Evolutionary conservation across 352 stramenopile species (phyloP), one percentile per base, ranked within the genome.

Genomic region (Phytophthora europaea): DNA sequence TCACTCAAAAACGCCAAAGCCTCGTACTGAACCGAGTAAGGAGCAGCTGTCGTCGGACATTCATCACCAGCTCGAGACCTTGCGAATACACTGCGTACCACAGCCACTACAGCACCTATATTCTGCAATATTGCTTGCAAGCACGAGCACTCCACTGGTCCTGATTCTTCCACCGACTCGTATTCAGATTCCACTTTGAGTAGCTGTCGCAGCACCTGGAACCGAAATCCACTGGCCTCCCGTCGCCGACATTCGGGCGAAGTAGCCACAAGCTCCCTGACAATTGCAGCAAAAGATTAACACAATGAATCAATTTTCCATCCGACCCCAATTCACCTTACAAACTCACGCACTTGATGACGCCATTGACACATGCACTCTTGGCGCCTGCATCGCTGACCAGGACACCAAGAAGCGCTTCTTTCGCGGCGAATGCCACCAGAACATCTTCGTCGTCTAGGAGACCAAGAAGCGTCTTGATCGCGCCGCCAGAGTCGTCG

Each of bases 121-220:
- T 76, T 60, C 2, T 62, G 20, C 18, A 81, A 2, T 23, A 83
- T 2, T 22, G 31, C 48, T 1, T 79, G 23, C 23, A 77, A 26
- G 55, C 73, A 77, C 23, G 56, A 40, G 50, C 55, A 22, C 23
- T 64, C 45, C 9, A 36, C 48, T 20, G 45, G 33, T 31, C n/a
- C 31, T 54, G 57, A 38, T 28, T 34, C 7, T 5, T 70, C 34
- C 28, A 6, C 43, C n/a, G 13, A 58, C 26, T 59, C 33, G 33
- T 51, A 26, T 22, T 6, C 53, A 63, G 26, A 20, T 20, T 67
- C 38, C 23, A 43, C 51, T 45, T 68, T 75, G 56, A 89, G 53
- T 31, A 93, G 67, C 20, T 81, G 52, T 28, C 83, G 85, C 5
- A 93, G 47, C 6, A 91, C 57, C 52, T 89, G 81, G 33, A 91